Base-by-base conservation (phyloP, 257 asterid genomes). In the Solanum pimpinellifolium region DNA sequence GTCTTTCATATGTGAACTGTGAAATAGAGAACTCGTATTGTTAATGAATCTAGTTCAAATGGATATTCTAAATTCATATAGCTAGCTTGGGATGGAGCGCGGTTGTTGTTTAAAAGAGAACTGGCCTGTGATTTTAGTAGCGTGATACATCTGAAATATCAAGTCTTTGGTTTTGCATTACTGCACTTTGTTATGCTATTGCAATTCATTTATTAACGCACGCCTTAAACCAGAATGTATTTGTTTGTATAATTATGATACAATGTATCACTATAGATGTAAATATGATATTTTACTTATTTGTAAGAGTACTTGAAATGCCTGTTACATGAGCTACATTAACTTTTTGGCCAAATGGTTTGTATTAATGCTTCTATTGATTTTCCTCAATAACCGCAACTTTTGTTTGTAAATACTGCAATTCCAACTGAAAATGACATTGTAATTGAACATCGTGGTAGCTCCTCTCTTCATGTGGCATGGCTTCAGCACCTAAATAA, bases 401-500 rank as follows among this genome's bases (percentile, higher is more conserved):
- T 70, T 31, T 70, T 70, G 77, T 16, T 13, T 33, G 41, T 31
- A 69, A 69, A 69, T 69, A 7, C n/a, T 31, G 78, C 46, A 5
- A 72, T 35, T 73, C 9, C 27, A 35, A 33, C 46, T 31, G 78
- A 35, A 20, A 75, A 75, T 75, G 10, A 3, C 83, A 41, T 41
- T 9, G 35, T 76, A 39, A 39, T 75, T 75, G 56, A 75, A 75
- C 31, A 21, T 75, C 21, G 23, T 75, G 20, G 83, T 42, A 77
- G 23, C 83, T 46, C 16, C 41, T 25, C 25, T 44, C 66, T 46
- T 8, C 42, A 27, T 27, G 27, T 27, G 15, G 84, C 41, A 9
- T 78, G 84, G 42, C 65, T 78, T n/a, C 84, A 78, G 84, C 84
- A 78, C 84, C n/a, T 78, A 46, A 78, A 78, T 46, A 78, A 78